Conservation (phyloP, 164 flowering plant species). For the Echeveria elegans region DNA sequence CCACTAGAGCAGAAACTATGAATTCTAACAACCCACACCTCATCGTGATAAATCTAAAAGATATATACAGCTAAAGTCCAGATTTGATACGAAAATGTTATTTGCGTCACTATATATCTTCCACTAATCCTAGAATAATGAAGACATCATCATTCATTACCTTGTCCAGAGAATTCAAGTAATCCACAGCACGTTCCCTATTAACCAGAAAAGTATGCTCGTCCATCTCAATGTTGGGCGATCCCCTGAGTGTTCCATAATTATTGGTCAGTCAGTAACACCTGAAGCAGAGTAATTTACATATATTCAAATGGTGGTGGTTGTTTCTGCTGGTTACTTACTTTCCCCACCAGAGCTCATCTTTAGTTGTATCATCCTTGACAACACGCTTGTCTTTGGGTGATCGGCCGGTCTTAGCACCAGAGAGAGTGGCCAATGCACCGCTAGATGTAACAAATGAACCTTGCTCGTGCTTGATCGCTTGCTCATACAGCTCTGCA, state of each 20-base stretch:
- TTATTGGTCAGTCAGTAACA: background rate
- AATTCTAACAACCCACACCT: background rate
- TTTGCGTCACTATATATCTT: background rate
- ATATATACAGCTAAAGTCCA: background rate
- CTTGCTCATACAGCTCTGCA: slow-evolving; percentile 91
- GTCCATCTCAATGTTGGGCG: slow-evolving; percentile 98
- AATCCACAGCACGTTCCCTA: slow-evolving; percentile 97
- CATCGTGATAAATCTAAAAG: background rate
- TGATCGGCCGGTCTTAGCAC: slow-evolving; percentile 92
- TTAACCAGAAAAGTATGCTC: slow-evolving; percentile 92
- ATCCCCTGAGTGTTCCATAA: slow-evolving; percentile 45
- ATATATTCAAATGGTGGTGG: background rate
- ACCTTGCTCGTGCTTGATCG: slow-evolving; percentile 83
- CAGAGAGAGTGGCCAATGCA: slow-evolving; percentile 89
- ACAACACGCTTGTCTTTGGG: slow-evolving; percentile 94
- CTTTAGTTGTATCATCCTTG: slow-evolving; percentile 64
- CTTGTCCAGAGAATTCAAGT: slow-evolving; percentile 94
- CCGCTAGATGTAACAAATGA: slow-evolving; percentile 83
- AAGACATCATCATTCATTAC: slow-evolving; percentile 26
- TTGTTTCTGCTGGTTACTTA: slow-evolving; percentile 24
- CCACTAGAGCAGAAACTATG: background rate
- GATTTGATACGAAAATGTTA: background rate
- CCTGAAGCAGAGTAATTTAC: background rate
- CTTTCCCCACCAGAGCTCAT: slow-evolving; percentile 99
- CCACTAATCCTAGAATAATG: background rate